Evolutionary conservation across 2,329 filamentous ascomycete species (phyloP), one percentile per base, ranked within the genome.

Genomic region (Diatrype stigma): DNA sequence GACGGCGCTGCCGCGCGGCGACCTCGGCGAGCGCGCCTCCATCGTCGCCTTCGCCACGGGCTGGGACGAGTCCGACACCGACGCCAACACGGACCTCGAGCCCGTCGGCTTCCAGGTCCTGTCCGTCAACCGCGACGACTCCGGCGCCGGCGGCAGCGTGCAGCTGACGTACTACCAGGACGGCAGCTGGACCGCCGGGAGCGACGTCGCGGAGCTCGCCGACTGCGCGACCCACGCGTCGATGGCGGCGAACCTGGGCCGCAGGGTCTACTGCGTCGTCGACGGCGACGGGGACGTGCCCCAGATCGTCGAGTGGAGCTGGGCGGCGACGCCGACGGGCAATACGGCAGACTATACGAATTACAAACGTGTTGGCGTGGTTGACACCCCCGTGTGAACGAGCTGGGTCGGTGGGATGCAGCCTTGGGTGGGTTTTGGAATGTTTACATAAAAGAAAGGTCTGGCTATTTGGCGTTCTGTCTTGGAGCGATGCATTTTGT

Each of bases 201-300:
- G 38, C 3, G 34, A 47, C 7, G 34, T 47, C 6, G 6, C n/a
- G 34, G 21, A 30, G 12, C 23, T 47, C 21, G 17, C 34, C 21
- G 34, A 47, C 22, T 47, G 34, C 46, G 22, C 22, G 16, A 3
- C 34, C 8, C 34, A 23, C 8, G 46, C 21, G 6, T 23, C 34
- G 16, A 11, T 38, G 46, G 34, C 46, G 16, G 34, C 37, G 6
- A 47, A 47, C 17, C 22, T 11, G 16, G 34, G 22, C 32, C 46
- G 32, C 7, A 47, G 46, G 46, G 16, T 47, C 21, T 47, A 47
- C 46, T 47, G 46, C 34, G 21, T 47, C 46, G 34, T 47, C 3
- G 37, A 40, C 14, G 32, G 21, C 14, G 32, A 17, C 34, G 34
- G n/a, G 21, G 34, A 19, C 12, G 16, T n/a, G 12, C 32, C 21